Evolutionary conservation across 306 rosid genomes (phyloP), one percentile per base, ranked within the genome.

Genomic region (Castanospermum australe): DNA sequence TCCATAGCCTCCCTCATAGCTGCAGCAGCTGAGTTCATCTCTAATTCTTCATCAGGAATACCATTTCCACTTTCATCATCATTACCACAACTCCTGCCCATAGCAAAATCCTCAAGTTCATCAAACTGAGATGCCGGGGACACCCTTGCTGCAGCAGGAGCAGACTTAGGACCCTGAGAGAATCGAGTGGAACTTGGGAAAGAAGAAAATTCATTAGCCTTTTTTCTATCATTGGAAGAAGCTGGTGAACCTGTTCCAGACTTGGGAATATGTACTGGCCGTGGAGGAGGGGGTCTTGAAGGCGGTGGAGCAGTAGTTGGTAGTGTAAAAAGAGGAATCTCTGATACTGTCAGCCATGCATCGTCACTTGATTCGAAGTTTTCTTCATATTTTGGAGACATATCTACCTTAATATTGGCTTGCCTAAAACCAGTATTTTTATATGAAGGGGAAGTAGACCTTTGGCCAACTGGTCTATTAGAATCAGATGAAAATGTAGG

Each of bases 1-100:
- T 93, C 98, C 99, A 96, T 91, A 61, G 98, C 96, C 84, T 96
- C 99, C 86, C 93, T 95, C 97, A 96, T 90, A 64, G 99, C 99
- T 10, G 92, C 99, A 67, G 98, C 98, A 66, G 89, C 99, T n/a
- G 96, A 89, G 87, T 96, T 93, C 92, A 80, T 91, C 86, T 89
- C 98, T 59, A 84, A 73, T 65, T 96, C 98, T 79, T 96, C 97
- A 65, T 88, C 87, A 22, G 86, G 79, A 84, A 85, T 82, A 75
- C 91, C 90, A 82, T 90, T 86, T 73, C 73, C 88, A 45, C 73
- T 84, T 45, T 82, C 97, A 74, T 76, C 88, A 76, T 86, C 88
- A 85, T 84, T 84, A 71, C 74, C 84, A 69, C 2, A 92, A 81
- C 73, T 85, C 79, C 85, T 81, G 9, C 90, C 94, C 87, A 72